Conservation (phyloP, 345 rosid species). For the Eucalyptus sp. region DNA sequence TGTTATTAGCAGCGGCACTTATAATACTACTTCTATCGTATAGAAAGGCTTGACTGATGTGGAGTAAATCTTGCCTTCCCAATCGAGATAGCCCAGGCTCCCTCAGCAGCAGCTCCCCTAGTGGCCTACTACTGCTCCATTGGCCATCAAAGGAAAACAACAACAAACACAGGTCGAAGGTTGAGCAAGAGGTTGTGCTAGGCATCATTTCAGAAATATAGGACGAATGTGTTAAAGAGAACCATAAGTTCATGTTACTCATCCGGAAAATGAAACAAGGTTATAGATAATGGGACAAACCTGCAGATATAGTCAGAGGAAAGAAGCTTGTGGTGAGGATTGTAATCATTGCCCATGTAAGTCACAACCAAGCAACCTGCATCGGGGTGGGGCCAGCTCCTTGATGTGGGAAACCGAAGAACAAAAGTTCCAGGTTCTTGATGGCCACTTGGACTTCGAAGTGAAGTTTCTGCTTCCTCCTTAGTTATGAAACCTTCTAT, state of each 20-base stretch:
- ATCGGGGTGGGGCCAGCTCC: slow-evolving; percentile 99
- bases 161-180: neutral
- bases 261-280: neutral
- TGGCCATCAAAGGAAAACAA: slow-evolving; percentile 17
- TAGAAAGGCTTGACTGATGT: neutral
- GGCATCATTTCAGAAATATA: neutral
- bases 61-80: slow-evolving; percentile 55
- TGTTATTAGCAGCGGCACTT: neutral
- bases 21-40: neutral
- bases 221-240: neutral
- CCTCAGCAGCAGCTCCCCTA: slow-evolving; percentile 67
- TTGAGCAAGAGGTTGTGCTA: neutral
- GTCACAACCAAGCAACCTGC: slow-evolving; percentile 84
- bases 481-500: slow-evolving; percentile 91
- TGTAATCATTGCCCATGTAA: slow-evolving; percentile 60
- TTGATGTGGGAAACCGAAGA: slow-evolving; percentile 83
- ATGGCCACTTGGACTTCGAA: slow-evolving; percentile 50
- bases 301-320: slow-evolving; percentile 43
- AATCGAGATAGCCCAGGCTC: slow-evolving; percentile 77
- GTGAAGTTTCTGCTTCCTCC: slow-evolving; percentile 93
- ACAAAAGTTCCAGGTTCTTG: slow-evolving; percentile 94
- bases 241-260: neutral
- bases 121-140: slow-evolving; percentile 26
- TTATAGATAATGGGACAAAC: slow-evolving; percentile 9
- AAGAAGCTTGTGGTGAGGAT: slow-evolving; percentile 56